Evolutionary conservation across 148 eudicot genomes (phyloP), one percentile per base, ranked within the genome.

Genomic region (Fagopyrum esculentum): DNA sequence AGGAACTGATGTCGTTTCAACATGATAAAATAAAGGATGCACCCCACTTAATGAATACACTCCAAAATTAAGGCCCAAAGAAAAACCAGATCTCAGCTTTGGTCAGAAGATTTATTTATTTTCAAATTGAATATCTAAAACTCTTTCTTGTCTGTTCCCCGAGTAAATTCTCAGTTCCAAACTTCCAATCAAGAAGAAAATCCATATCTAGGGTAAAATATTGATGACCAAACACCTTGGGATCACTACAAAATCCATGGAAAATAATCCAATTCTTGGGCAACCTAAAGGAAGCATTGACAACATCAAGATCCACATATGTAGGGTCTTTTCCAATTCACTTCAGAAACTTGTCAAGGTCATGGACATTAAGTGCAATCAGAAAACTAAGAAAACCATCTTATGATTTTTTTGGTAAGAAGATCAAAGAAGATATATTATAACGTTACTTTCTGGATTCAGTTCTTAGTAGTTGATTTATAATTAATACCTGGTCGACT

Each of bases 291-390:
- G 51, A 49, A 49, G 52, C 52, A 49, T 49, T 49, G 9, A 17
- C 60, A 82, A 93, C 97, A 97, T 93, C 94, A 68, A 93, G 84
- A 82, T 93, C 97, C 72, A 91, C 88, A 76, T 91, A 93, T 43
- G 87, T 77, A 40, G 94, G 86, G 45, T 75, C 80, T 22, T 22
- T 22, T 22, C 26, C 26, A 22, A 22, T 22, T 22, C 26, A 22
- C 26, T 22, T 82, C 56, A 93, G 78, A 80, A 93, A 93, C 86
- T 86, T 88, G 82, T 91, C 94, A 72, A 93, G 87, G 81, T 83
- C 88, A 71, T 6, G 70, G 73, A 84, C 48, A 74, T 77, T 79
- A 73, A 93, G 83, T 79, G 94, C 98, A 91, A 86, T 29, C 45
- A 75, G 13, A 47, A 72, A 45, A 29, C 72, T 35, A 19, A 11